These are phyloP conservation scores for Xerocomellus dryophilus DNA, from an alignment of 768 basidiomycete species.

Conservation along the genomic window DNA sequence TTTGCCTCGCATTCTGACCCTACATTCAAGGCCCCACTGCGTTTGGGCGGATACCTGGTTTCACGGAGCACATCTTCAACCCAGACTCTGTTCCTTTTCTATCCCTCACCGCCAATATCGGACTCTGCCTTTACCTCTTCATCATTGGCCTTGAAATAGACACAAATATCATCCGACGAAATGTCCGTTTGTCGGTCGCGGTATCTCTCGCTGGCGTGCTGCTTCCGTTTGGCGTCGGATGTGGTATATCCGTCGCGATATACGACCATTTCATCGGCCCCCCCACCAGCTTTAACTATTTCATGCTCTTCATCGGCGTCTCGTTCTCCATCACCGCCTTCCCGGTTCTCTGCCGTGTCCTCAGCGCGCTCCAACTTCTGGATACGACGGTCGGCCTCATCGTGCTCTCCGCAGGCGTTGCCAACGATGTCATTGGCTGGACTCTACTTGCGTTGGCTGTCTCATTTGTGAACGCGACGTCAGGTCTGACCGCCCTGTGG, in stretches of 20 bases:
- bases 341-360: slow-evolving; percentile 85
- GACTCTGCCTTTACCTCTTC: slow-evolving; percentile 85
- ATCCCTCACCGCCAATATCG: slow-evolving; percentile 85
- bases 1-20: slow-evolving; percentile 54
- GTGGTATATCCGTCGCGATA: slow-evolving; percentile 67
- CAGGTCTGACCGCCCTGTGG: slow-evolving; percentile 81
- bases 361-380: slow-evolving; percentile 85
- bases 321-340: slow-evolving; percentile 89
- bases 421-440: slow-evolving; percentile 89
- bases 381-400: slow-evolving; percentile 92
- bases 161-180: slow-evolving; percentile 68
- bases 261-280: slow-evolving; percentile 71
- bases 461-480: slow-evolving; percentile 84
- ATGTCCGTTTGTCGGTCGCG: slow-evolving; percentile 59
- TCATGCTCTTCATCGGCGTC: slow-evolving; percentile 92
- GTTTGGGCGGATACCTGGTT: slow-evolving; percentile 82
- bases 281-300: slow-evolving; percentile 69
- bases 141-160: slow-evolving; percentile 94
- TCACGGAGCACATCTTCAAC: slow-evolving; percentile 86
- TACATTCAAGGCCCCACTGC: slow-evolving; percentile 42
- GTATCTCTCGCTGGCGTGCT: slow-evolving; percentile 81
- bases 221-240: slow-evolving; percentile 85
- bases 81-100: slow-evolving; percentile 67
- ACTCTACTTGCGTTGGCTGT: slow-evolving; percentile 84
- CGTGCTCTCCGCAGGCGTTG: slow-evolving; percentile 89